These are phyloP conservation scores for Chaetothyriales sp. DNA, from an alignment of 2,329 filamentous ascomycete genomes.

Conservation along the genomic window DNA sequence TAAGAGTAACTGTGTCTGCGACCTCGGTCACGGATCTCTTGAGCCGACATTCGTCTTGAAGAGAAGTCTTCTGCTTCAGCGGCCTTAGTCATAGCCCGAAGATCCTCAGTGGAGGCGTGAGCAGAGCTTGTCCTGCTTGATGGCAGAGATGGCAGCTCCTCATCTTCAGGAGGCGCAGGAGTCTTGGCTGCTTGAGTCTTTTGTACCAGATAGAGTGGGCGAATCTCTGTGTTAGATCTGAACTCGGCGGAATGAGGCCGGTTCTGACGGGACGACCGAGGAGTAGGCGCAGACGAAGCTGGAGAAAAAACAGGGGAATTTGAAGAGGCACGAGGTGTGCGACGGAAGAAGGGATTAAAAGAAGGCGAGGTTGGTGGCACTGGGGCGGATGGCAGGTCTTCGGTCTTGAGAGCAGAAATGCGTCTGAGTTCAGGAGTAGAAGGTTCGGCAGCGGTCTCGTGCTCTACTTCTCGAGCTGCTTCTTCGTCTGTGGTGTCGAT, in stretches of 20 bases:
- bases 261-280: slow-evolving; percentile 27
- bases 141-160: slow-evolving; percentile 35
- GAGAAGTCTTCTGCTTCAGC: slow-evolving; percentile 15
- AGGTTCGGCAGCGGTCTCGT: slow-evolving; percentile 8
- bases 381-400: slow-evolving; percentile 12
- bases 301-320: slow-evolving; percentile 21
- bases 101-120: slow-evolving; percentile 31
- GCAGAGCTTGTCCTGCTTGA: slow-evolving; percentile 36
- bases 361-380: slow-evolving; percentile 32
- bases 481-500: slow-evolving; percentile 20
- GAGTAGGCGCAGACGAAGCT: slow-evolving; percentile 27
- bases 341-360: slow-evolving; percentile 40
- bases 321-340: slow-evolving; percentile 24
- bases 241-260: slow-evolving; percentile 39
- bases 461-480: slow-evolving; percentile 23
- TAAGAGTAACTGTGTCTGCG: slow-evolving; percentile 18
- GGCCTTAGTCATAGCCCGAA: slow-evolving; percentile 22
- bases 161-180: slow-evolving; percentile 24
- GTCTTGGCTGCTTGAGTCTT: slow-evolving; percentile 34
- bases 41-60: slow-evolving; percentile 7
- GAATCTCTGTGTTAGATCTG: slow-evolving; percentile 48
- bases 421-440: slow-evolving; percentile 3
- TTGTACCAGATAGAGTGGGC: slow-evolving; percentile 71
- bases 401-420: slow-evolving; percentile 11
- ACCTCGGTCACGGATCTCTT: slow-evolving; percentile 13